These are phyloP conservation scores for Puya raimondii DNA, from an alignment of 176 grass and related monocot genomes.

Conservation along the genomic window DNA sequence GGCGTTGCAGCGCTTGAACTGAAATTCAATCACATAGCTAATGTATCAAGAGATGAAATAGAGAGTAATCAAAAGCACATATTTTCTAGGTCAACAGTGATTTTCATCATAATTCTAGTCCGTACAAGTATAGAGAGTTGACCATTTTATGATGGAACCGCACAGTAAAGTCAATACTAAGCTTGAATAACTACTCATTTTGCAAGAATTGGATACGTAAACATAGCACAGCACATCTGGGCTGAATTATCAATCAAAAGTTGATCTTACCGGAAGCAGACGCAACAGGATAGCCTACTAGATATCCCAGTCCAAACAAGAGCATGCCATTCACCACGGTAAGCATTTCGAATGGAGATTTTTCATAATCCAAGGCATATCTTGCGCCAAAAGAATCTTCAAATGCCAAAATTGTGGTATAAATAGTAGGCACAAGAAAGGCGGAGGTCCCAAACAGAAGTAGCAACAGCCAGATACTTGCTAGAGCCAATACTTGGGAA, in stretches of 20 bases:
- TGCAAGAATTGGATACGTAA: neutral
- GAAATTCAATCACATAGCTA: slow-evolving; percentile 2
- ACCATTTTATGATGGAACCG: too few relatives aligned
- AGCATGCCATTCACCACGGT: slow-evolving; percentile 43
- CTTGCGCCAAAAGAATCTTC: slow-evolving; percentile 40
- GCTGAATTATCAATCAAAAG: slow-evolving; percentile 2
- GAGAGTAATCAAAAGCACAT: too few relatives aligned
- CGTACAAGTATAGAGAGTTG: too few relatives aligned
- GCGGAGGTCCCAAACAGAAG: slow-evolving; percentile 56
- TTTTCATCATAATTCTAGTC: too few relatives aligned
- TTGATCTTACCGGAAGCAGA: slow-evolving; percentile 54
- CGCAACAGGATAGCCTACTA: slow-evolving; percentile 68
- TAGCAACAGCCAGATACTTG: slow-evolving; percentile 73
- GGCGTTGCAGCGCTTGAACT: slow-evolving; percentile 65
- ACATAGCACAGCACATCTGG: neutral
- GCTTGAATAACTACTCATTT: too few relatives aligned
- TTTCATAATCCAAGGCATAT: slow-evolving; percentile 28
- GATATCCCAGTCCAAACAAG: slow-evolving; percentile 50
- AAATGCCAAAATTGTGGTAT: slow-evolving; percentile 33
- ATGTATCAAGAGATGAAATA: neutral
- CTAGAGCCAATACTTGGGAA: slow-evolving; percentile 61
- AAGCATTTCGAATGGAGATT: slow-evolving; percentile 36
- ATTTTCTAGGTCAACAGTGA: too few relatives aligned
- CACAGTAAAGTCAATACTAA: too few relatives aligned
- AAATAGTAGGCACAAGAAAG: slow-evolving; percentile 44